A percentile compares a stretch with the other conserved stretches of the same genome.
Evolutionary conservation across 2,329 filamentous ascomycete genomes (phyloP).

Genomic region (Colletotrichum incanum): DNA sequence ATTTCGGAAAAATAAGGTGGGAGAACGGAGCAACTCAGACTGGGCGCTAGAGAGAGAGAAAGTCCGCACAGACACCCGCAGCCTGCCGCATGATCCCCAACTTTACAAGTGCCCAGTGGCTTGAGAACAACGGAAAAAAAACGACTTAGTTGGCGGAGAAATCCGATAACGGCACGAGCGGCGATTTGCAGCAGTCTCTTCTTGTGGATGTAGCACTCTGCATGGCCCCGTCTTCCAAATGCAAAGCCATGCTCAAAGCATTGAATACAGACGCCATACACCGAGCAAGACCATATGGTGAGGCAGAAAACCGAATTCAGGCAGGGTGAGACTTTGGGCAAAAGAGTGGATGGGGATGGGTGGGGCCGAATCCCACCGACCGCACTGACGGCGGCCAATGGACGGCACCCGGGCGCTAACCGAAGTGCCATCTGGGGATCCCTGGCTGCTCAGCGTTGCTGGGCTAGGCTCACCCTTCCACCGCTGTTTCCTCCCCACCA

Average conservation of each 20-base stretch:
- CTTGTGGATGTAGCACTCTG: not conserved
- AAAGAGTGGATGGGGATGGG: not conserved
- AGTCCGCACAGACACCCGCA: not conserved
- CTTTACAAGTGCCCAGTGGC: not conserved
- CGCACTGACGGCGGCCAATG: not conserved
- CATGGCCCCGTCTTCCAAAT: not conserved
- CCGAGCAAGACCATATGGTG: not conserved
- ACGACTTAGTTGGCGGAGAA: not conserved
- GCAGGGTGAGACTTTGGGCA: too few species aligned
- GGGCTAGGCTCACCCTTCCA: slow-evolving; percentile 39
- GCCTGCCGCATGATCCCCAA: not conserved
- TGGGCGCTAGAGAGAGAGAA: not conserved
- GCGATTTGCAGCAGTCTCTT: not conserved
- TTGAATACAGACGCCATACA: not conserved
- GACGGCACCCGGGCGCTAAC: slow-evolving; percentile 8
- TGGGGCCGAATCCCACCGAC: not conserved
- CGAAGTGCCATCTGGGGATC: not conserved
- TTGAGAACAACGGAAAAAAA: not conserved
- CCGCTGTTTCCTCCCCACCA: slow-evolving; percentile 40
- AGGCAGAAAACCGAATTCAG: not conserved
- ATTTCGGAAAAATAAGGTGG: not conserved
- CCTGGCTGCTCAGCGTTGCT: slow-evolving; percentile 26
- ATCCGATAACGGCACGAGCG: not conserved
- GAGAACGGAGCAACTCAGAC: not conserved
- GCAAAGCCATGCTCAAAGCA: not conserved